Base-by-base conservation (phyloP, 306 rosid species). In the Vigna hirtella region DNA sequence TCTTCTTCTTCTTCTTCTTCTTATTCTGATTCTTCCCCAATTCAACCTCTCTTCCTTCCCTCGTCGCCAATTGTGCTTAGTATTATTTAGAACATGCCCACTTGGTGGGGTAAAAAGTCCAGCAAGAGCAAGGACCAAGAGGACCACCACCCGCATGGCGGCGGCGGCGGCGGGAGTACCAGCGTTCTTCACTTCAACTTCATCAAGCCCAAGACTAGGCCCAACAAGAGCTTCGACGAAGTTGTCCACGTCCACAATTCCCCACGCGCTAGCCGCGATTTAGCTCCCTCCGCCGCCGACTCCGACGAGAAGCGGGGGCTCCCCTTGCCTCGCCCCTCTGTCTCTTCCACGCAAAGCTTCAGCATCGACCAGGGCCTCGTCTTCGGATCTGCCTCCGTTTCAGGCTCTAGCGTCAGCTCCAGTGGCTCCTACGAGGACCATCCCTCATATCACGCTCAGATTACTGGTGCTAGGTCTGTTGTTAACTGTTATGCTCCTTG, bases 21-120 rank as follows among this genome's bases (percentile, higher is more conserved):
- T 45, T 3, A 1, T 11, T 45, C 15, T 12, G 4, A 14, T 12
- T 12, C 50, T 45, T 12, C 50, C 2, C 26, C 14, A 49, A 26
- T 26, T 58, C 40, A 28, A 52, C 57, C 6, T n/a, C 48, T 13
- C 57, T n/a, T 12, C 17, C 7, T 20, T n/a, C 7, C 64, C 38
- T 18, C 4, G 6, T 28, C 62, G 5, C 48, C 5, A 26, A 22
- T 17, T 42, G 18, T n/a, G 22, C 28, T 10, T 47, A 17, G 10
- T 72, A 48, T 1, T 28, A 11, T 26, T 12, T 45, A 84, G 57
- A 78, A 66, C 1, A 91, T 94, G 98, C 97, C 96, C 84, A 88
- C 90, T 51, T 92, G 98, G 96, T 94, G 97, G 97, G 77, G 74
- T 38, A 90, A 55, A 70, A 94, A 90, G 78, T 83, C 90, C 59